These are phyloP conservation scores for Baudoinia panamericana DNA, from an alignment of 495 filamentous ascomycete species.

Conservation along the genomic window DNA sequence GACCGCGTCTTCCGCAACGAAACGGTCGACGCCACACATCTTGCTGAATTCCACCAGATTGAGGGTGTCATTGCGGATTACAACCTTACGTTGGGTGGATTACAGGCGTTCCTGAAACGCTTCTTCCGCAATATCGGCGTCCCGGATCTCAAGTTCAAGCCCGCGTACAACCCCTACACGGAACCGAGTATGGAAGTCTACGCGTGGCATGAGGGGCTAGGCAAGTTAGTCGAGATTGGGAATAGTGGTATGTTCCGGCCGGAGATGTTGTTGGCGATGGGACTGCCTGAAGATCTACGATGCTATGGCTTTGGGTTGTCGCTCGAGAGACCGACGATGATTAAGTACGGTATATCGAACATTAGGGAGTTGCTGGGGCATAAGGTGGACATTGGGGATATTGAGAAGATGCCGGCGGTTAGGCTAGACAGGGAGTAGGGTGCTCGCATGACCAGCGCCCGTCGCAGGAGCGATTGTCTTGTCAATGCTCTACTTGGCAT, in stretches of 20 bases:
- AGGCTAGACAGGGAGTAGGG: constrained; percentile 28
- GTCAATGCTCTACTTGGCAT: no score
- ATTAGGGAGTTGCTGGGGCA: constrained; percentile 34
- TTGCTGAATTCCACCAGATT: constrained; percentile 97
- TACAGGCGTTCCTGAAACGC: constrained; percentile 92
- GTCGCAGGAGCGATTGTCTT: no score
- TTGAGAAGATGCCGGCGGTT: constrained; percentile 30
- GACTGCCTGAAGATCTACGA: constrained; percentile 70
- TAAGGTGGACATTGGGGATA: constrained; percentile 31
- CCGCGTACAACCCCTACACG: constrained; percentile 98
- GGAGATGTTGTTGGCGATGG: constrained; percentile 88
- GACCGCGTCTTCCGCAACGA: constrained; percentile 96
- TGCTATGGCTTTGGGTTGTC: constrained; percentile 87
- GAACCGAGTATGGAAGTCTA: constrained; percentile 97
- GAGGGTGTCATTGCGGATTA: constrained; percentile 98
- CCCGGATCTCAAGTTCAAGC: constrained; percentile 78
- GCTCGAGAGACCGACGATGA: constrained; percentile 94
- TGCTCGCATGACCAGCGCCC: neutral
- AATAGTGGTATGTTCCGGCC: constrained; percentile 98
- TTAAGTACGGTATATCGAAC: constrained; percentile 49
- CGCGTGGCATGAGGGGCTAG: constrained; percentile 76
- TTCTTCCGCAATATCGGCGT: constrained; percentile 97
- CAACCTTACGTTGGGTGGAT: constrained; percentile 72
- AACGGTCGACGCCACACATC: constrained; percentile 87
- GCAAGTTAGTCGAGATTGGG: constrained; percentile 91